Evolutionary conservation across 306 rosid species (phyloP), one percentile per base, ranked within the genome.

Genomic region (Malus asiatica): DNA sequence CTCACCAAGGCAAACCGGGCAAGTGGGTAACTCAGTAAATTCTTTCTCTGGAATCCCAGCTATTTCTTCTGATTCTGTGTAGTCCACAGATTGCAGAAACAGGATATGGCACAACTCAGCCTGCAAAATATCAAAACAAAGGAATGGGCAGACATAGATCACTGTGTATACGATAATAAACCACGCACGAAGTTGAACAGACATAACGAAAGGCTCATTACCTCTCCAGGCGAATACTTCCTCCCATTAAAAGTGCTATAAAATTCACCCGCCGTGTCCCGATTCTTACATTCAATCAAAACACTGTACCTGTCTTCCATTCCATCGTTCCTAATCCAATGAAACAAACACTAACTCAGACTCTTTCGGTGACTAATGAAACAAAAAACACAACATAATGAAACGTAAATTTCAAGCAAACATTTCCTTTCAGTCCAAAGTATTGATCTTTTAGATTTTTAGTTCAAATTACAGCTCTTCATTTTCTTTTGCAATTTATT

Each of bases 1-100:
- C 97, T 78, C 83, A 92, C 98, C 98, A 25, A 92, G 96, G 78
- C 98, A 95, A 83, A 95, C 93, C 0, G 99, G 96, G 71, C 99
- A 95, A 77, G 97, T 89, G 60, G 99, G 99, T 75, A 95, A 86
- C 83, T 92, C 97, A 0, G 90, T 83, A 80, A 88, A 92, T 66
- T 85, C 92, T 0, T 74, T 82, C 8, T 97, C 96, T 71, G 99
- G 93, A 29, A 92, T 85, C 73, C 90, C 89, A 18, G 97, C 92
- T 73, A 92, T 77, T 76, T 90, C 89, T 29, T 89, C 93, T 25
- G 80, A 89, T 65, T 90, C 97, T 0, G 97, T 89, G 83, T 90
- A 95, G 77, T 92, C 96, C 80, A 93, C 97, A 9, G 93, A 84
- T 48, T 29, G 82, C 87, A 92, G 76, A 84, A 83, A 92, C 70